Conservation (phyloP, 345 rosid species). For the Raphanus raphanistrum region DNA sequence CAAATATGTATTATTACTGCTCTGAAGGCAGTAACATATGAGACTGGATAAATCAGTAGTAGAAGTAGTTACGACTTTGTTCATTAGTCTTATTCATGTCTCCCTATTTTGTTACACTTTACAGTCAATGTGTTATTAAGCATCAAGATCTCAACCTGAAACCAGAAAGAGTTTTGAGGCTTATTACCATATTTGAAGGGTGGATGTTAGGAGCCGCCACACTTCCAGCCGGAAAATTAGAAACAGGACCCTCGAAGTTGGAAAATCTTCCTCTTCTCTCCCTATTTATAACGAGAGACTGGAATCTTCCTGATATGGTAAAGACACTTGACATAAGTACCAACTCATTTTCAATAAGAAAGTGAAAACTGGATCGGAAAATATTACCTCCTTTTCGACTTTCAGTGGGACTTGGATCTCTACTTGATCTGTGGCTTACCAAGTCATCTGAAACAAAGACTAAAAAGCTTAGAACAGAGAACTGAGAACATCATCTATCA, state of each 20-base stretch:
- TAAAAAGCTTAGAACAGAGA: conserved; percentile 19
- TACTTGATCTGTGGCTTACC: conserved; percentile 51
- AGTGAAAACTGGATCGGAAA: conserved; percentile 11
- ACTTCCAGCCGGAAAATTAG: conserved; percentile 45
- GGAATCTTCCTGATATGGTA: conserved; percentile 60
- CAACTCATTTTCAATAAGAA: conserved; percentile 16
- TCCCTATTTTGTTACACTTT: conserved; percentile 17
- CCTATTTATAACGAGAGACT: conserved; percentile 59
- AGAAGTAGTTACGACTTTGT: background rate
- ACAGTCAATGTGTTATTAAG: background rate
- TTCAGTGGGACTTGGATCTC: conserved; percentile 55
- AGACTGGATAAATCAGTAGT: background rate
- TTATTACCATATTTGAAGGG: conserved; percentile 53
- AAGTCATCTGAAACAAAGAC: conserved; percentile 59
- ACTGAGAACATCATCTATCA: conserved; percentile 5
- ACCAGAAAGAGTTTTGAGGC: background rate
- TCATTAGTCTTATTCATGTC: background rate
- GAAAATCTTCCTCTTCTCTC: conserved; percentile 74
- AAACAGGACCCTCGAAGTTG: conserved; percentile 53
- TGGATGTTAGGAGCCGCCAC: conserved; percentile 47
- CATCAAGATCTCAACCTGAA: conserved; percentile 16
- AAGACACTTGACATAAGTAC: conserved; percentile 21
- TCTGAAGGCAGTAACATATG: background rate
- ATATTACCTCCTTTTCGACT: conserved; percentile 68
- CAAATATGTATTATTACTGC: conserved; percentile 13